Base-by-base conservation (phyloP, 495 filamentous ascomycete species). In the Lasiosphaeria hispida region DNA sequence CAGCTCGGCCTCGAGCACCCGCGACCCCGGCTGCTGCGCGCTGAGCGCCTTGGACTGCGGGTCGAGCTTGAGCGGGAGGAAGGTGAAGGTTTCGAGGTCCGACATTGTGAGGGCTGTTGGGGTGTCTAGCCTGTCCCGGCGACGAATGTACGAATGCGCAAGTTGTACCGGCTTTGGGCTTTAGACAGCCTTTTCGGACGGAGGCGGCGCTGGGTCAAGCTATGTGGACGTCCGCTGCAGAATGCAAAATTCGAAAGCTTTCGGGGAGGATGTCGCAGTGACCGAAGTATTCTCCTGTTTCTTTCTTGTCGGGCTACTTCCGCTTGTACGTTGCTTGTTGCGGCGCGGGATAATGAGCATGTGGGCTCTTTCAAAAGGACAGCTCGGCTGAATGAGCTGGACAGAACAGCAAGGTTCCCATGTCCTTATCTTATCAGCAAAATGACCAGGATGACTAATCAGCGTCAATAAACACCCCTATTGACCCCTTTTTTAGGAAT, bases 1-100 rank as follows among this genome's bases (percentile, higher is more conserved):
- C 53, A 96, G 85, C 77, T 92, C 89, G 63, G 77, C 68, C 38
- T 76, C 73, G 38, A 90, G 78, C n/a, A 77, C 67, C 58, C 63
- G 72, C 57, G 57, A 70, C 63, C 23, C 23, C 23, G 63, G 59
- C 62, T 30, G 47, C 13, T 47, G 14, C 3, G 72, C 67, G 60
- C 56, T 63, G 58, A 78, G 75, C 56, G 77, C 84, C 75, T 87
- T 96, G 87, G 77, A 85, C 76, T 83, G 71, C 11, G 90, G 85
- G 79, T 96, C 88, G 67, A 97, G 79, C 61, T 81, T 72, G 34
- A 98, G 77, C 35, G 90, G 90, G 73, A 95, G 87, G 63, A 87
- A 84, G 60, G 83, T 87, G 83, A 89, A 97, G 62, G 88, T 86
- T 60, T 96, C 89, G 51, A 75, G 69, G 66, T 83, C 80, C 10